phyloP scores from a whole-genome alignment of 2,329 filamentous ascomycete species.

The Trichocomaceae sp. region DNA sequence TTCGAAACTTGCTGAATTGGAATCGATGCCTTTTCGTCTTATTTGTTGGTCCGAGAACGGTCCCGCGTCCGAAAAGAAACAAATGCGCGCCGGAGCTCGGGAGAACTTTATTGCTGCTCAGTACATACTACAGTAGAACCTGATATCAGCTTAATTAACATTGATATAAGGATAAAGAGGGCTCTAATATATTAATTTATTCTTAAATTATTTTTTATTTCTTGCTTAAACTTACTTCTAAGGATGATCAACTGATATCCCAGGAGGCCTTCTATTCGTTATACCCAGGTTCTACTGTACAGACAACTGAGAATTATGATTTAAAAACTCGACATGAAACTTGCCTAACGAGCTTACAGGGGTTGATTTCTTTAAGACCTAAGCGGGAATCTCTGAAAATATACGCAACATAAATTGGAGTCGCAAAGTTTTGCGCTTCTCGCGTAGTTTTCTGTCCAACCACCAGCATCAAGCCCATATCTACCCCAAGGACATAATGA shows the following conservation, averaged over 20 bases:
- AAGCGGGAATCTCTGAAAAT: not conserved
- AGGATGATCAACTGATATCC: too few relatives aligned
- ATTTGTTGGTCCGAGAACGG: not conserved
- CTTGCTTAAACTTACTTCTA: too few relatives aligned
- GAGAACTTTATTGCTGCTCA: not conserved
- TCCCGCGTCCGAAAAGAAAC: not conserved
- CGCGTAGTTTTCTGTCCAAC: not conserved
- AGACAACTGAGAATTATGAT: not conserved
- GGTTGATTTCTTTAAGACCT: not conserved
- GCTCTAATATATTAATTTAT: too few relatives aligned
- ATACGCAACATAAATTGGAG: not conserved
- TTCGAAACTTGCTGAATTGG: not conserved
- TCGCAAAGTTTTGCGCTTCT: not conserved
- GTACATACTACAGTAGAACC: too few relatives aligned
- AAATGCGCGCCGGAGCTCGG: conserved; percentile 6
- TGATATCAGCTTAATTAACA: too few relatives aligned
- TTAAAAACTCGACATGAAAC: not conserved
- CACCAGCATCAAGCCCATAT: not conserved
- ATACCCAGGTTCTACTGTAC: too few relatives aligned
- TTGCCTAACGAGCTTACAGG: too few relatives aligned
- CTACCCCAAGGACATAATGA: not conserved
- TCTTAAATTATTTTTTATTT: too few relatives aligned
- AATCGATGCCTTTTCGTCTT: not conserved
- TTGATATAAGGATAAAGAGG: too few relatives aligned
- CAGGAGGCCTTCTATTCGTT: too few relatives aligned